Evolutionary conservation across 345 rosid genomes (phyloP), one percentile per base, ranked within the genome.

Genomic region (Brassica juncea): DNA sequence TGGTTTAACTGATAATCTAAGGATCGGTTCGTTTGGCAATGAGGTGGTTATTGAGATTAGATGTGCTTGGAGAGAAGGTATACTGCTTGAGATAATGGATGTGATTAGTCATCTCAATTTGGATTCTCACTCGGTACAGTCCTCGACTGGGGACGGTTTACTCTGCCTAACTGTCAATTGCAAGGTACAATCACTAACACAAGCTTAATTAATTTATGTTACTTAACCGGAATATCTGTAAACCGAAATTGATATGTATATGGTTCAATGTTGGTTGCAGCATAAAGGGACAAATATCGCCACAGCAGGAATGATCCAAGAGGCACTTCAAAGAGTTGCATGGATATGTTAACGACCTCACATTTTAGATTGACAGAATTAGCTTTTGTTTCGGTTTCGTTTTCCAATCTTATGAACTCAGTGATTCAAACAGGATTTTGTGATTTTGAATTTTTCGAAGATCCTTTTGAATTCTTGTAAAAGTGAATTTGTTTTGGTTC

Each of bases 31-130:
- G 59, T 85, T 79, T 7, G 88, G 88, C 7, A 82, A 82, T 57
- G 91, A 87, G 65, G 89, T 90, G 73, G 44, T 81, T 72, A 89
- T 93, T 21, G 94, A 92, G 78, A 80, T 95, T 30, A 84, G 82
- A 70, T 89, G 98, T 83, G 79, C 79, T n/a, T 93, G 91, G 93
- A 88, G 86, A 83, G 99, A 95, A 71, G 94, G 97, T 42, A 49
- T 91, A 65, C 77, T 95, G 83, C 86, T 95, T 3, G 93, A 89
- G 85, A 85, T 93, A 57, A 86, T 95, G 86, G 94, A 89, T 83
- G 92, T 82, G 54, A 72, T 84, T 32, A 86, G 87, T 86, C 78
- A 72, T 80, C 88, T 89, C 70, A 82, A 79, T 66, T 69, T 96
- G 71, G 97, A 96, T 87, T 91, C 91, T 42, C 89, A 89, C 77